Percentiles rank a stretch among this genome's conserved stretches.
phyloP scores from a whole-genome alignment of 345 rosid species.

The Rhodomyrtus tomentosa region DNA sequence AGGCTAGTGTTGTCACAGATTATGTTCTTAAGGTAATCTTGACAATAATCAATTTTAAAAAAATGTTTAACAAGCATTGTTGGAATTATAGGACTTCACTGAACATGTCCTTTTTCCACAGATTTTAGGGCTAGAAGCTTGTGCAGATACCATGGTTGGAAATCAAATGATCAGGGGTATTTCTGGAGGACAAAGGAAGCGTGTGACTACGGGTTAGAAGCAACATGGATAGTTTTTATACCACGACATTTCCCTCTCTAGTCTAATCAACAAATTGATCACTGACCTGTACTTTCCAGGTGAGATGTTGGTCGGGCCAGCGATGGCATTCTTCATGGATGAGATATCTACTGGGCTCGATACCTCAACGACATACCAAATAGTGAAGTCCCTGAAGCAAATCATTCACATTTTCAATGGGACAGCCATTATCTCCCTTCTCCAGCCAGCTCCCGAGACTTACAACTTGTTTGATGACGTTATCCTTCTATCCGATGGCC shows the following conservation, averaged over 20 bases:
- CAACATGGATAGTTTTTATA: not conserved
- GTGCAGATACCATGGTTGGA: conserved; percentile 31
- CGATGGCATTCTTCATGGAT: conserved; percentile 59
- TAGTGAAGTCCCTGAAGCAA: conserved; percentile 66
- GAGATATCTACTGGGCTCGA: conserved; percentile 77
- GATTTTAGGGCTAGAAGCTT: conserved; percentile 23
- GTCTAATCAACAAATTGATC: not conserved
- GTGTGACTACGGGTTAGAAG: conserved; percentile 25
- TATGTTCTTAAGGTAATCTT: conserved; percentile 39
- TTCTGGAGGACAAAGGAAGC: conserved; percentile 33
- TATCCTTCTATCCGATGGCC: conserved; percentile 64
- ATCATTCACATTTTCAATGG: conserved; percentile 39
- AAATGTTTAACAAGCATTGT: not conserved
- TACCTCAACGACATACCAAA: conserved; percentile 76
- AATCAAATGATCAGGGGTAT: conserved; percentile 29
- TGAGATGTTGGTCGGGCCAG: conserved; percentile 69
- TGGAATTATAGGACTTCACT: not conserved
- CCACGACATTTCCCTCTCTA: not conserved
- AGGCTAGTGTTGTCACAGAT: conserved; percentile 38
- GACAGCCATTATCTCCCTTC: conserved; percentile 62
- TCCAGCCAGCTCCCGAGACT: conserved; percentile 82
- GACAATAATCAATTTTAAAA: no score
- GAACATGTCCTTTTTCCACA: not conserved
- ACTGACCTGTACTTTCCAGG: conserved; percentile 11
- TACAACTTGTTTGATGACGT: conserved; percentile 67